Evolutionary conservation across 2,329 filamentous ascomycete species (phyloP), one percentile per base, ranked within the genome.

Genomic region (Colletotrichum tanaceti): DNA sequence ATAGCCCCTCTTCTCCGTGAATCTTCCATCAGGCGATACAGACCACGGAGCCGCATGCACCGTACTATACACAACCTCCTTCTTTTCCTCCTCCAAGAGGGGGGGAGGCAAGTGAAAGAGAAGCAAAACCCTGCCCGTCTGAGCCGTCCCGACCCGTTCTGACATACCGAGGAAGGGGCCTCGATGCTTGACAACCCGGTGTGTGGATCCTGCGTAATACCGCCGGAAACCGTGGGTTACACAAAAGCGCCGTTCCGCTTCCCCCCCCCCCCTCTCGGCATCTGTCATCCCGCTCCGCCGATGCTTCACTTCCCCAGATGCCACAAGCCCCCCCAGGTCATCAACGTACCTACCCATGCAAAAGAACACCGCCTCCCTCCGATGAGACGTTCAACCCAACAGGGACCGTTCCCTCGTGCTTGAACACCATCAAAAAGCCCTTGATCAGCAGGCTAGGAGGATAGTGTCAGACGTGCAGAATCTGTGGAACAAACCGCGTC

Each of bases 31-130:
- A 20, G 43, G 41, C 55, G 18, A 47, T 32, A 41, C 41, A 24
- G 1, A 50, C 53, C 41, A 55, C 54, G 65, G 65, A 68, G 54
- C 61, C 61, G 49, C 49, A 59, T 41, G 50, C 49, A 59, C 65
- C 61, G 61, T 35, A n/a, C 53, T 5, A 7, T 44, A 35, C 54
- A 22, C 46, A 18, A 24, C 24, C 44, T 47, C 43, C 20, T 39
- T 20, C 13, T 38, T 6, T 1, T 28, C 28, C 28, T 28, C 28
- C 4, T 28, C 28, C 9, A 24, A 39, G 9, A 14, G n/a, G 18
- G 41, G 10, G 16, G 18, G 18, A 2, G n/a, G 16, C 4, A 16
- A 57, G 2, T 10, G 6, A 35, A 22, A 13, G 18, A 58, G 24
- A 35, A 38, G 18, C 22, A 38, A 18, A 16, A 18, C 0, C 2